Base-by-base conservation (phyloP, 805 yeast genomes). In the Saturnispora kantuleensis region DNA sequence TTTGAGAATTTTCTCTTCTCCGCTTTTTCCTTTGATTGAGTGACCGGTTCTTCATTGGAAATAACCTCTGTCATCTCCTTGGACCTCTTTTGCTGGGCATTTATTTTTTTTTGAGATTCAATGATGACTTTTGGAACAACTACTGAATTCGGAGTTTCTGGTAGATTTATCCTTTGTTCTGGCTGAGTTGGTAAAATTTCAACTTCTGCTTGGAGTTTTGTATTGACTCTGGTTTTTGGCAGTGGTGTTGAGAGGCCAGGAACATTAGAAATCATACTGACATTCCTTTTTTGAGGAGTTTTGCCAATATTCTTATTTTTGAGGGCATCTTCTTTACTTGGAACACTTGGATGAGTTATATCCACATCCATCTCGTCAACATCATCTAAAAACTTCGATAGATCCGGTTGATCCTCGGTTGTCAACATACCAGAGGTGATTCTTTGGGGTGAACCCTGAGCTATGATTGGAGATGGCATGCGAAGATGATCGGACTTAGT, bases 361-460 rank as follows among this genome's bases (percentile, higher is more conserved):
- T 55, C 58, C 13, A 44, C 47, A 13, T 43, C 41, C 16, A 44
- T 37, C 9, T 43, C 41, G n/a, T 45, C 49, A 12, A 45, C 52
- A 8, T 44, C 54, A 10, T 51, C 57, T 28, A 49, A 45, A 10
- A 43, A 31, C 35, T 60, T 62, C 3, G 68, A 63, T n/a, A 64
- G 48, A 42, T 64, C 62, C 1, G 68, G 68, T 41, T 58, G 64
- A 5, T 53, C 52, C 10, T 48, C 46, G 1, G 52, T 16, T 8
- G 50, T 46, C 13, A 64, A 50, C 68, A 64, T 64, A 8, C 68
- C 68, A 2, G 68, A 63, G 2, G 66, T 62, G 31, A 65, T 62
- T 53, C 68, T 56, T 32, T 53, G 55, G 10, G 65, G 65, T 3
- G 65, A 61, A 1, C 66, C 67, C 16, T 52, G 53, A 11, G 62